Conservation (phyloP, 164 flowering plant genomes). For the Vitis labrusca region DNA sequence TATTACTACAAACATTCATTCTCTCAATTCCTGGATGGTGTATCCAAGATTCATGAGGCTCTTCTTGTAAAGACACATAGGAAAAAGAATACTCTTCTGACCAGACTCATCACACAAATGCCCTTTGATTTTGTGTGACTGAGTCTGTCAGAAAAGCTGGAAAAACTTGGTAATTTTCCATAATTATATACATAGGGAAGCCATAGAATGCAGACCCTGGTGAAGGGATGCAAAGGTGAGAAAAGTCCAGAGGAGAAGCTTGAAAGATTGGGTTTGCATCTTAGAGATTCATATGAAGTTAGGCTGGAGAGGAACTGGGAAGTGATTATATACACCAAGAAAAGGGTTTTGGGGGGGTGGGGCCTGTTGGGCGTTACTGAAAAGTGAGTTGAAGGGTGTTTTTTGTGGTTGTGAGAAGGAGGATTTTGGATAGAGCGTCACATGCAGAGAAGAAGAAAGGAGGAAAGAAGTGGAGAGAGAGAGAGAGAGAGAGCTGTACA, state of each 20-base stretch:
- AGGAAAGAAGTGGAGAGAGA: neutral
- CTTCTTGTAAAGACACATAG: too few species aligned
- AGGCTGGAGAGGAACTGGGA: neutral
- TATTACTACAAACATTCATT: neutral
- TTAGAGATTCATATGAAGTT: neutral
- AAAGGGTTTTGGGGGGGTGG: neutral
- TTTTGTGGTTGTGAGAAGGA: neutral
- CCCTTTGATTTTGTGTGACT: too few species aligned
- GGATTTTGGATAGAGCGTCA: neutral
- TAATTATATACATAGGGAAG: neutral
- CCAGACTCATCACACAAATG: too few species aligned
- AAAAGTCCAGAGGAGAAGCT: conserved; percentile 15
- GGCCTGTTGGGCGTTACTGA: neutral
- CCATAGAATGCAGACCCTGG: conserved; percentile 22
- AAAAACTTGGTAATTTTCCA: neutral
- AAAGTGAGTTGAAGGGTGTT: neutral
- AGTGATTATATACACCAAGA: neutral
- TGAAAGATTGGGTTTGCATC: conserved; percentile 21
- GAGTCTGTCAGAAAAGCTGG: too few species aligned
- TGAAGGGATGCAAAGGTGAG: conserved; percentile 18
- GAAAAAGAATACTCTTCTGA: too few species aligned
- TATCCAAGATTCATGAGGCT: neutral
- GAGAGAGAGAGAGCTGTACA: neutral
- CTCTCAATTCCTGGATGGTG: neutral
- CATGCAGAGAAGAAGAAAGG: neutral